Evolutionary conservation across 2,329 filamentous ascomycete genomes (phyloP).

Genomic region (Calonectria crousiana): DNA sequence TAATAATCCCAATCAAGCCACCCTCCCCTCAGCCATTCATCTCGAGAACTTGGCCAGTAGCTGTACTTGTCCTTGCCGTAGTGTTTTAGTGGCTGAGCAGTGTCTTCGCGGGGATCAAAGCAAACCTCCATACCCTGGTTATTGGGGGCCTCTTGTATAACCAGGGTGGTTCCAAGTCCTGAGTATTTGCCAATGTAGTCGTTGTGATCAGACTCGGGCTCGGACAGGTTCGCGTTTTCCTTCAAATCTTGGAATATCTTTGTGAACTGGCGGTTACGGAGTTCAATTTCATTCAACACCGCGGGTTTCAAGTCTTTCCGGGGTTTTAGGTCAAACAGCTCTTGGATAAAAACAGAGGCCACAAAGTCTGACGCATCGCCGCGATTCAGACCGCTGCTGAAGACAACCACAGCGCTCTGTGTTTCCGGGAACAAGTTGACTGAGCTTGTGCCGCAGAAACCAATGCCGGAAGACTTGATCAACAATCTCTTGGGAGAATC

Average conservation of each 20-base stretch:
- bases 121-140: background rate
- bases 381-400: background rate
- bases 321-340: background rate
- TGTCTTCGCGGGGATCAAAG: background rate
- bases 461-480: background rate
- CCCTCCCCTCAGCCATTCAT: background rate
- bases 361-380: background rate
- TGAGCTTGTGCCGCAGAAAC: background rate
- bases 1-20: slow-evolving; percentile 9
- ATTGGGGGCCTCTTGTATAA: background rate
- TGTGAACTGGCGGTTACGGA: background rate
- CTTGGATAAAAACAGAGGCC: background rate
- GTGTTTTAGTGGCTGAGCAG: background rate
- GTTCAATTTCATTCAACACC: background rate
- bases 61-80: background rate
- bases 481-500: background rate
- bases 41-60: background rate
- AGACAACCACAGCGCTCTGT: background rate
- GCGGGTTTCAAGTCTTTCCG: background rate
- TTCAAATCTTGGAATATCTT: background rate
- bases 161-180: background rate
- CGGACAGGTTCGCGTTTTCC: background rate
- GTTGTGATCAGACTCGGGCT: background rate
- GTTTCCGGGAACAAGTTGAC: slow-evolving; percentile 1
- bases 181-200: background rate